Conservation (phyloP, 306 rosid genomes). For the Arachis stenosperma region DNA sequence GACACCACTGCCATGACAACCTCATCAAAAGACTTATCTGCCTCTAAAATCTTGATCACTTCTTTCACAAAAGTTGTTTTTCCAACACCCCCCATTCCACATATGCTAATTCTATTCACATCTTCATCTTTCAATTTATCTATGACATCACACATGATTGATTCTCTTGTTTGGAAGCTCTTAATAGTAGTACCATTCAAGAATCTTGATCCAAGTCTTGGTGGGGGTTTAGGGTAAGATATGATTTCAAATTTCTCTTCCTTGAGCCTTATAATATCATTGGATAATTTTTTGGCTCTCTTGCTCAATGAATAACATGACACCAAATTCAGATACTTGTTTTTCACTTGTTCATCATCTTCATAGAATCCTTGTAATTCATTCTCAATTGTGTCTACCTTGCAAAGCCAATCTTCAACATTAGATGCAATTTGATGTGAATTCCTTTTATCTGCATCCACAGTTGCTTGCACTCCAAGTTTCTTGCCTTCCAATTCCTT, state of each 20-base stretch:
- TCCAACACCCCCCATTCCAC: constrained; percentile 47
- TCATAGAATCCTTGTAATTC: background rate
- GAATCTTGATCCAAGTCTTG: constrained; percentile 33
- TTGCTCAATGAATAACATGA: constrained; percentile 25
- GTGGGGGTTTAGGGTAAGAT: constrained; percentile 25
- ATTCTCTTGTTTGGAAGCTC: constrained; percentile 24
- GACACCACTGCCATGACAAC: constrained; percentile 34
- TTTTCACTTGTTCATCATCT: background rate
- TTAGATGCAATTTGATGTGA: constrained; percentile 13
- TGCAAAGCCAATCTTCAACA: constrained; percentile 30
- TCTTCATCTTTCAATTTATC: constrained; percentile 17
- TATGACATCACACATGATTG: background rate
- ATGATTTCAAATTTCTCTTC: constrained; percentile 28
- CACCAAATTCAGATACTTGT: constrained; percentile 20
- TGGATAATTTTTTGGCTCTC: background rate
- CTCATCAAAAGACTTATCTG: constrained; percentile 32
- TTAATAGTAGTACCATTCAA: background rate
- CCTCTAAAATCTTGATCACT: constrained; percentile 16
- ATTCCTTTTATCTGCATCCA: constrained; percentile 34
- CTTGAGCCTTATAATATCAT: constrained; percentile 2
- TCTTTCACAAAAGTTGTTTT: constrained; percentile 38
- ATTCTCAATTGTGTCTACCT: constrained; percentile 5
- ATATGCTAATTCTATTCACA: constrained; percentile 14
- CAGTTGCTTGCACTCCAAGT: constrained; percentile 10
- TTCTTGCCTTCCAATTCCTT: constrained; percentile 9